Evolutionary conservation across 2,329 filamentous ascomycete genomes (phyloP), one percentile per base, ranked within the genome.

Genomic region (Fusarium cyanostomum): DNA sequence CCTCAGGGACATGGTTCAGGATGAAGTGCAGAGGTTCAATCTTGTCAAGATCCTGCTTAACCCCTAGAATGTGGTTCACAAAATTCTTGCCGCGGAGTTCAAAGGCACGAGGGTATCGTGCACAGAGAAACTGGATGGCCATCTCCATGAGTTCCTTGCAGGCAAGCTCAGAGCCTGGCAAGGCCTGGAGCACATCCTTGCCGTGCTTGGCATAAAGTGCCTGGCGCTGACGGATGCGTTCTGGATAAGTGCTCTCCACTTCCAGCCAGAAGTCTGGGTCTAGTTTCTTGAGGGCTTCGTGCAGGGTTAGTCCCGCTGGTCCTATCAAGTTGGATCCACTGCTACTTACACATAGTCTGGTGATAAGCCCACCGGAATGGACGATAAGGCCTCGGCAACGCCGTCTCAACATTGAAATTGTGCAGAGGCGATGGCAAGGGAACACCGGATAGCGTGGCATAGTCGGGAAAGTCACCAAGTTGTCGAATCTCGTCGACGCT

Each of bases 71-170:
- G 30, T 74, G 75, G 73, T 96, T 96, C 61, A 86, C 78, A 55
- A 96, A 84, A 3, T 84, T 73, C 34, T 80, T 83, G 5, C 82
- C 84, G 16, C 86, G 78, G 0, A 92, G 72, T 4, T 80, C 79
- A 74, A 96, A 96, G 66, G 90, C 88, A 7, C 88, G 84, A 0
- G 92, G 92, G 70, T 96, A 96, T 4, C 92, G 83, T 4, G 86
- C 82, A 59, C 87, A 91, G n/a, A 94, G 76, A 66, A 94, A 96
- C 64, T 94, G 91, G 4, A 96, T 67, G 3, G 82, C 84, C 87
- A 94, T 93, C 74, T 96, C 92, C 92, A 95, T 94, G 7, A 95
- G 80, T 70, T 96, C 92, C 72, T 92, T 93, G 73, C 89, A 92
- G 0, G 88, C 92, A 0, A 95, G 79, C 68, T 95, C 90, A 0